Conservation (phyloP, 1,284 basidiomycete species). For the Leccinum griseonigrum region DNA sequence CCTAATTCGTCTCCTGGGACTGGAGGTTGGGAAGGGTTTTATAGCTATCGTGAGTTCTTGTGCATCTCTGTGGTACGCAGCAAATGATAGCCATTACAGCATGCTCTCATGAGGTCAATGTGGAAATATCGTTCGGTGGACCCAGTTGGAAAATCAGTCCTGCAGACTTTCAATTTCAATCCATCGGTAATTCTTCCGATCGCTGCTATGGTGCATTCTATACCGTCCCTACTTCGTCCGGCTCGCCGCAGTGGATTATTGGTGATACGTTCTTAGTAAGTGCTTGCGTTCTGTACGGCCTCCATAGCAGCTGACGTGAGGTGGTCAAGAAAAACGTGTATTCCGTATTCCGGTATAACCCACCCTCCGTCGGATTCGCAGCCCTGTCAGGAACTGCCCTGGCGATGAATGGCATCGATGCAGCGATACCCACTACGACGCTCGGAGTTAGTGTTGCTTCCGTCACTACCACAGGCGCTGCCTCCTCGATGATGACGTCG, state of each 20-base stretch:
- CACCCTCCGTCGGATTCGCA: conserved; percentile 32
- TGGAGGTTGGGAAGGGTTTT: conserved; percentile 43
- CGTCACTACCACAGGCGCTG: conserved; percentile 13
- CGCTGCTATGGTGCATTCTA: conserved; percentile 31
- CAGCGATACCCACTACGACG: conserved; percentile 23
- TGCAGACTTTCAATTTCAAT: conserved; percentile 24
- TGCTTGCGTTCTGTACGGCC: not conserved
- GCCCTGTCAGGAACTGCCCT: conserved; percentile 27
- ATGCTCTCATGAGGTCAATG: conserved; percentile 35
- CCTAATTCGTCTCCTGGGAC: conserved; percentile 35
- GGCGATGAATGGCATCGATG: conserved; percentile 25
- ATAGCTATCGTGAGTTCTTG: conserved; percentile 41
- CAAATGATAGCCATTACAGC: conserved; percentile 32
- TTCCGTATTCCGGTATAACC: conserved; percentile 30
- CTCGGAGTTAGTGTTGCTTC: conserved; percentile 19
- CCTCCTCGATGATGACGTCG: conserved; percentile 1
- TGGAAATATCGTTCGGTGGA: conserved; percentile 57
- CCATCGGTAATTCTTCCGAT: conserved; percentile 2
- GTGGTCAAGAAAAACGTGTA: conserved; percentile 32
- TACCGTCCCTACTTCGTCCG: conserved; percentile 13
- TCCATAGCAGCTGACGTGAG: conserved; percentile 5
- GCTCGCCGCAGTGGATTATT: conserved; percentile 26
- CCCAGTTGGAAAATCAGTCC: conserved; percentile 26
- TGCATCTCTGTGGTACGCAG: not conserved
- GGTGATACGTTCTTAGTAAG: conserved; percentile 30